phyloP scores from a whole-genome alignment of 2,329 filamentous ascomycete genomes.

The Penicillium brevicompactum region DNA sequence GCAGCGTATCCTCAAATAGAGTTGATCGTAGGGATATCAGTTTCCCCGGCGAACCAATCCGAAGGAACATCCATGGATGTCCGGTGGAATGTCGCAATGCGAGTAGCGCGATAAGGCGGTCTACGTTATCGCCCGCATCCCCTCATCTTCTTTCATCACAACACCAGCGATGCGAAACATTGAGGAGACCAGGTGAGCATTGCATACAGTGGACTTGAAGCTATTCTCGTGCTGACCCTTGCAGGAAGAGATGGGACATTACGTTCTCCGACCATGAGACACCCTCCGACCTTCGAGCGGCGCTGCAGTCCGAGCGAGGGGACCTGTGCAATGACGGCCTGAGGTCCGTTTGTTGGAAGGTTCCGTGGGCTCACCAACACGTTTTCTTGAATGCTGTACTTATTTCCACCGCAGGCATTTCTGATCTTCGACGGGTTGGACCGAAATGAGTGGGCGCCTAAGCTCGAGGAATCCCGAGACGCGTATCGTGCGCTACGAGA shows the following conservation, averaged over 20 bases:
- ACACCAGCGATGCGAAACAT: conserved; percentile 53
- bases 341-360: conserved; percentile 92
- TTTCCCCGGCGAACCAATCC: neutral
- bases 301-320: conserved; percentile 62
- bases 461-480: conserved; percentile 67
- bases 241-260: conserved; percentile 68
- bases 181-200: conserved; percentile 55
- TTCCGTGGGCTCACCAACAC: conserved; percentile 33
- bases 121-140: conserved; percentile 24
- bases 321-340: conserved; percentile 70
- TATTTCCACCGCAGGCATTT: conserved; percentile 62
- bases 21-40: neutral
- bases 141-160: conserved; percentile 19
- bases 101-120: conserved; percentile 25
- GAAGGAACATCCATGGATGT: neutral
- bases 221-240: conserved; percentile 7
- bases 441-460: conserved; percentile 67
- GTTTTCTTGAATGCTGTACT: conserved; percentile 19
- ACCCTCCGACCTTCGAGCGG: conserved; percentile 64
- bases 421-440: conserved; percentile 72
- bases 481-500: conserved; percentile 73
- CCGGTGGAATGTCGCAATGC: conserved; percentile 11
- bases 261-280: conserved; percentile 58
- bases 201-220: neutral
- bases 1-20: neutral